Evolutionary conservation across 495 filamentous ascomycete genomes (phyloP).

Genomic region (Penicillium pulvis): DNA sequence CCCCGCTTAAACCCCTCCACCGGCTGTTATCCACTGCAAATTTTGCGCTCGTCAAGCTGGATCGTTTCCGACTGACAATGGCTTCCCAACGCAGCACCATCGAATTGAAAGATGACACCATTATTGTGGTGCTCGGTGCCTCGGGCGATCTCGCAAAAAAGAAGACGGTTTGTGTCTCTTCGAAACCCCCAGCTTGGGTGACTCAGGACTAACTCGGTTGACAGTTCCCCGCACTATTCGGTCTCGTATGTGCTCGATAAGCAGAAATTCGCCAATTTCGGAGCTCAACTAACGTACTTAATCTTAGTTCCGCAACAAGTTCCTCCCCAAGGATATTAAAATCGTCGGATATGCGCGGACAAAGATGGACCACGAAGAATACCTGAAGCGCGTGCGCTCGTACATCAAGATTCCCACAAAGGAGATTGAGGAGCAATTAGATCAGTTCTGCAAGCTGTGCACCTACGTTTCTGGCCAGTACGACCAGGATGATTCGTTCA

Average conservation of each 20-base stretch:
- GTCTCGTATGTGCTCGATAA: slow-evolving; percentile 70
- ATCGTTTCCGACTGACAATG: slow-evolving; percentile 31
- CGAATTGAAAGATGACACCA: slow-evolving; percentile 97
- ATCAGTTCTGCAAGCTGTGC: slow-evolving; percentile 84
- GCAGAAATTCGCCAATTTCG: not conserved
- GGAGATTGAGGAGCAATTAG: slow-evolving; percentile 92
- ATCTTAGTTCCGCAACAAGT: slow-evolving; percentile 90
- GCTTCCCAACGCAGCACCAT: slow-evolving; percentile 58
- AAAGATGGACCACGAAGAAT: slow-evolving; percentile 98
- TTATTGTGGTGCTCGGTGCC: slow-evolving; percentile 95
- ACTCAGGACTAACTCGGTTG: slow-evolving; percentile 28
- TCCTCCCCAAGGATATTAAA: slow-evolving; percentile 95
- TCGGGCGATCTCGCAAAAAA: slow-evolving; percentile 99
- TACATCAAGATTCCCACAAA: slow-evolving; percentile 99
- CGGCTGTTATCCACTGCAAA: slow-evolving; percentile 17
- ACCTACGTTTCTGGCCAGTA: slow-evolving; percentile 96
- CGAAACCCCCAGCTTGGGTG: slow-evolving; percentile 18
- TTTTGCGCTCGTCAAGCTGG: slow-evolving; percentile 17
- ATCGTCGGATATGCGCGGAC: slow-evolving; percentile 99
- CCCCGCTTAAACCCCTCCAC: slow-evolving; percentile 23
- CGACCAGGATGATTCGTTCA: slow-evolving; percentile 94
- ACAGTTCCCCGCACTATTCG: slow-evolving; percentile 97
- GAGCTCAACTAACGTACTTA: slow-evolving; percentile 24
- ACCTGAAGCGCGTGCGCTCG: slow-evolving; percentile 87
- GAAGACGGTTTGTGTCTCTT: slow-evolving; percentile 77